Conservation (phyloP, 2,329 filamentous ascomycete species). For the Colletotrichum agaves region DNA sequence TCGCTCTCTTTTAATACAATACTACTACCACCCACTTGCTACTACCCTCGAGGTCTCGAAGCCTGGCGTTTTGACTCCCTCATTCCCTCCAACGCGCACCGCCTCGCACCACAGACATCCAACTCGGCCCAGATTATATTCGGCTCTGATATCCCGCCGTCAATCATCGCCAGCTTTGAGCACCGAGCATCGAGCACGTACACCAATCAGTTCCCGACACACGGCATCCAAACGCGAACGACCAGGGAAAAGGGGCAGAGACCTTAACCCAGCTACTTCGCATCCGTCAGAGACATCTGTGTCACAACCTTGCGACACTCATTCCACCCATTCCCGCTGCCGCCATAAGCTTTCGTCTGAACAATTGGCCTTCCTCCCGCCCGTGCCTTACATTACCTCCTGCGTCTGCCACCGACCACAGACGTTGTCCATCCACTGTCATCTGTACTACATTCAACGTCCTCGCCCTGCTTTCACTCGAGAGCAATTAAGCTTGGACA, state of each 20-base stretch:
- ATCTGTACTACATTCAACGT: background rate
- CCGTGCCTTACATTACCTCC: conserved; percentile 12
- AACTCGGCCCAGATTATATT: conserved; percentile 7
- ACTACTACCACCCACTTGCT: background rate
- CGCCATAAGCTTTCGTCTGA: conserved; percentile 34
- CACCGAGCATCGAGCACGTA: background rate
- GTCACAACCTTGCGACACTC: conserved; percentile 30
- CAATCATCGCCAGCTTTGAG: background rate
- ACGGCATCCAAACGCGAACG: conserved; percentile 16
- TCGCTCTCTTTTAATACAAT: conserved; percentile 15
- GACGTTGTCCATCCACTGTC: conserved; percentile 7
- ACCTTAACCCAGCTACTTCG: conserved; percentile 11
- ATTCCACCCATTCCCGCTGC: conserved; percentile 14
- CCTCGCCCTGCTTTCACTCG: background rate
- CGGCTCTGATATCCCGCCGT: background rate
- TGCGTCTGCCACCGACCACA: conserved; percentile 17
- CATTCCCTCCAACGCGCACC: conserved; percentile 18
- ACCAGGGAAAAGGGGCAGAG: conserved; percentile 15
- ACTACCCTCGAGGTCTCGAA: conserved; percentile 16
- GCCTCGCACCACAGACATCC: conserved; percentile 7
- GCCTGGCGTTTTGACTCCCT: conserved; percentile 31
- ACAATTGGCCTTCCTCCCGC: background rate
- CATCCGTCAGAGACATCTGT: conserved; percentile 32
- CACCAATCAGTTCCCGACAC: conserved; percentile 7
- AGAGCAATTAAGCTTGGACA: conserved; percentile 14